These are phyloP conservation scores for Pisolithus marmoratus DNA, from an alignment of 768 basidiomycete species.

Conservation along the genomic window DNA sequence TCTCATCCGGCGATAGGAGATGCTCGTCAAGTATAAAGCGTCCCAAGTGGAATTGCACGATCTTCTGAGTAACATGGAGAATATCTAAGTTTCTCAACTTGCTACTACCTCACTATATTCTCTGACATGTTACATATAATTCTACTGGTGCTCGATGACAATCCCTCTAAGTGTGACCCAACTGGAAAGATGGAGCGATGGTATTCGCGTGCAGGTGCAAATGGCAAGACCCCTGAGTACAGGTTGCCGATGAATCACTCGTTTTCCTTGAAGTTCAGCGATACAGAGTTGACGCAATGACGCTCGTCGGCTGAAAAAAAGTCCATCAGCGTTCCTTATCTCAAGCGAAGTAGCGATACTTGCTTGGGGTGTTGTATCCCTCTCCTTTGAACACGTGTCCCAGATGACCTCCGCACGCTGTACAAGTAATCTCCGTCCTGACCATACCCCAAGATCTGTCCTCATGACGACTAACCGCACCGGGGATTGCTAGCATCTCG, in stretches of 20 bases:
- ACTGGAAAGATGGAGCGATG: not conserved
- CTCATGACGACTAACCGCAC: conserved; percentile 75
- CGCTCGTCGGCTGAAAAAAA: conserved; percentile 62
- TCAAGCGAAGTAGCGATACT: conserved; percentile 19
- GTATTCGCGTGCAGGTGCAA: no score
- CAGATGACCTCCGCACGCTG: conserved; percentile 88
- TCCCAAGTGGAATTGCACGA: conserved; percentile 83
- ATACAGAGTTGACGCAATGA: conserved; percentile 88
- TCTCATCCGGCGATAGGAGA: conserved; percentile 47
- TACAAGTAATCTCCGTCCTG: conserved; percentile 83
- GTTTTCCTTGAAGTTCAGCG: conserved; percentile 61
- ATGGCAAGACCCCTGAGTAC: no score
- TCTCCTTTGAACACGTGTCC: conserved; percentile 97
- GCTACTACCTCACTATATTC: no score
- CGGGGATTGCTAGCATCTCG: conserved; percentile 67
- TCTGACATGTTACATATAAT: no score
- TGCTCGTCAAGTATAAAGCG: conserved; percentile 58
- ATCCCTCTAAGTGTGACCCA: not conserved
- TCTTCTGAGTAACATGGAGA: conserved; percentile 28
- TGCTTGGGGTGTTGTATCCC: conserved; percentile 73
- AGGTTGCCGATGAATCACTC: conserved; percentile 2
- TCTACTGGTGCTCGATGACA: not conserved
- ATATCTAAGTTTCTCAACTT: not conserved
- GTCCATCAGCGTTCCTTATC: not conserved
- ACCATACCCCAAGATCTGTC: conserved; percentile 62